Evolutionary conservation across 352 stramenopile species (phyloP).

Genomic region (Phytophthora hibernalis): DNA sequence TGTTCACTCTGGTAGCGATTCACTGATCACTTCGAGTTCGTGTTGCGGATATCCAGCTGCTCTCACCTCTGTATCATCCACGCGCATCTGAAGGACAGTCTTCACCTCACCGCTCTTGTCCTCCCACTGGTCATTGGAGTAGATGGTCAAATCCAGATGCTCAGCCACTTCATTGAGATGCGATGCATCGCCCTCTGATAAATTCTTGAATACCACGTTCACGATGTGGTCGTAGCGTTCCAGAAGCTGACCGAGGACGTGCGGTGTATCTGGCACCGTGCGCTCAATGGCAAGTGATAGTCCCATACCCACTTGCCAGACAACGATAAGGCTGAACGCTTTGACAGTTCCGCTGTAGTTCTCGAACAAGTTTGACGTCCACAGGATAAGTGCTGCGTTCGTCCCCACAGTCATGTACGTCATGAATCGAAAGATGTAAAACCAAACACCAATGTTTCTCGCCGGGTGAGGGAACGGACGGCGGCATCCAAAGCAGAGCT

Average conservation of each 20-base stretch:
- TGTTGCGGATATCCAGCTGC: conserved; percentile 13
- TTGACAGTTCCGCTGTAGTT: conserved; percentile 51
- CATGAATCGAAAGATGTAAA: conserved; percentile 85
- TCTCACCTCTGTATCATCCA: conserved; percentile 23
- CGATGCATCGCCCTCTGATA: conserved; percentile 73
- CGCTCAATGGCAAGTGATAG: conserved; percentile 70
- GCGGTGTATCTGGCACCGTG: conserved; percentile 62
- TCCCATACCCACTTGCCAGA: conserved; percentile 75
- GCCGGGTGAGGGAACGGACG: conserved; percentile 81
- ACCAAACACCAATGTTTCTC: conserved; percentile 94
- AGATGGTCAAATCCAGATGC: conserved; percentile 75
- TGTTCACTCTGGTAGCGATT: conserved; percentile 17
- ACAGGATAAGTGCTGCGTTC: conserved; percentile 82
- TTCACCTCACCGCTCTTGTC: conserved; percentile 23
- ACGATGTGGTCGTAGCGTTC: conserved; percentile 79
- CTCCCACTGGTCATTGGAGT: conserved; percentile 76
- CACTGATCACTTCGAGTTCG: conserved; percentile 18
- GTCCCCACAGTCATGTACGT: conserved; percentile 82
- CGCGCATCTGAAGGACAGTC: conserved; percentile 14
- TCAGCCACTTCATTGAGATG: conserved; percentile 78
- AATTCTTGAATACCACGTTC: conserved; percentile 78
- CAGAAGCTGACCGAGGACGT: conserved; percentile 62
- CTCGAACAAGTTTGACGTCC: conserved; percentile 80
- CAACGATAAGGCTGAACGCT: conserved; percentile 74
- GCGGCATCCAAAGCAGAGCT: conserved; percentile 81